Evolutionary conservation across 1,284 basidiomycete species (phyloP).

Genomic region (Mycosarcoma maydis): DNA sequence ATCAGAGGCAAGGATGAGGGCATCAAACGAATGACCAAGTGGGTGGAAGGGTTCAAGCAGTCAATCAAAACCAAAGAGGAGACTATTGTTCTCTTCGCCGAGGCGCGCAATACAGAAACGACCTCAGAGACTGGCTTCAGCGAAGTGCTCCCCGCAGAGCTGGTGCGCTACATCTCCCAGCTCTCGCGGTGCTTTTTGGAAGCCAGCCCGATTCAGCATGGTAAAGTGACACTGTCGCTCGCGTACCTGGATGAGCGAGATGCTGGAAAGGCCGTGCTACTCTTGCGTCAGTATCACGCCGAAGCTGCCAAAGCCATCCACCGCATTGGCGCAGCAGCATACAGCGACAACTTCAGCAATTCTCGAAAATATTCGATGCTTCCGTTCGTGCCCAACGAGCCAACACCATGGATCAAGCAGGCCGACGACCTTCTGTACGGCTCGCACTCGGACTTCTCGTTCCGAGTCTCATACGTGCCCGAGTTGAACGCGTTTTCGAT

Average conservation of each 20-base stretch:
- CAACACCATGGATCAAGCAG: constrained; percentile 33
- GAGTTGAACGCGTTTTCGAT: constrained; percentile 24
- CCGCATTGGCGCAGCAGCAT: constrained; percentile 28
- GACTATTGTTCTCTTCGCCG: constrained; percentile 18
- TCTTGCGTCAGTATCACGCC: constrained; percentile 34
- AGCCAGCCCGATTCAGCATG: constrained; percentile 14
- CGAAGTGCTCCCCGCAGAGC: constrained; percentile 18
- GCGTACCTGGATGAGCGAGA: constrained; percentile 23
- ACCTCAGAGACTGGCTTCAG: not conserved
- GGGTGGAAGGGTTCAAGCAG: constrained; percentile 34
- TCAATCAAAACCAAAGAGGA: constrained; percentile 24
- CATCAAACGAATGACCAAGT: constrained; percentile 28
- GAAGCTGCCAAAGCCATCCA: constrained; percentile 17
- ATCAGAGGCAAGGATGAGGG: constrained; percentile 33
- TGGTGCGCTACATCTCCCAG: constrained; percentile 35
- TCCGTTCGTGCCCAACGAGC: constrained; percentile 43
- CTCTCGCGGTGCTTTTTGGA: constrained; percentile 43
- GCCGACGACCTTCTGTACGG: constrained; percentile 34
- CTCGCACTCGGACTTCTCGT: constrained; percentile 19
- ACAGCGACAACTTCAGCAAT: constrained; percentile 2
- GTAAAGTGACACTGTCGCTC: constrained; percentile 22
- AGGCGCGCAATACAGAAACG: not conserved
- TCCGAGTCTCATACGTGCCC: constrained; percentile 28
- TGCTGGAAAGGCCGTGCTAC: constrained; percentile 25
- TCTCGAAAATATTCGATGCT: constrained; percentile 33